Evolutionary conservation across 2,329 filamentous ascomycete species (phyloP), one percentile per base, ranked within the genome.

Genomic region (Neonectria punicea): DNA sequence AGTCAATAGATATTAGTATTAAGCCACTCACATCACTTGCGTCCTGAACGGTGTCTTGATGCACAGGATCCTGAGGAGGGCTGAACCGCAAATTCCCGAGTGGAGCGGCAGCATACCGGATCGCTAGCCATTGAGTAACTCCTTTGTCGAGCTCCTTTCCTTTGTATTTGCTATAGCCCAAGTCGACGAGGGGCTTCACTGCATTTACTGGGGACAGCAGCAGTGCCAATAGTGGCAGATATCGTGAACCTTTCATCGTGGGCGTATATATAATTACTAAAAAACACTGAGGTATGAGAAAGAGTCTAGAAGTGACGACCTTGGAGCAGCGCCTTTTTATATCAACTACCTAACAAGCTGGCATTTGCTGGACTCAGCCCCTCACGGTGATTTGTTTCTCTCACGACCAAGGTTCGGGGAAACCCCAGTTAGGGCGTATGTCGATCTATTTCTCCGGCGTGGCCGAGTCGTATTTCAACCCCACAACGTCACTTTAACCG

Each of bases 81-180:
- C 84, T 82, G 74, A 94, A 95, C 20, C 93, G 85, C 65, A 92
- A 75, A 6, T 86, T 71, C 1, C 89, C 90, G 2, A 91, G 61
- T 0, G 92, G 92, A 14, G 92, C 83, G 5, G 90, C 89, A 1
- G 92, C 92, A 80, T 89, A 96, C 47, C 91, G 87, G 67, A 96
- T 87, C 1, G 92, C 92, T 8, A 93, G 84, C 91, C 91, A 95
- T 76, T 90, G 85, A 2, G 86, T 88, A 53, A 93, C 80, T 1
- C 89, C 90, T 70, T 87, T 86, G 0, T 78, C 70, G 1, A 85
- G 80, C 1, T 81, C 74, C 4, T 80, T 78, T 9, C 92, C 92
- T 54, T 83, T 77, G 73, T 94, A 93, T 28, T 82, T 85, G 32
- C 89, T 85, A 74, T 94, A 94, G 3, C 84, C 85, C 22, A 94